These are phyloP conservation scores for Saturnispora sanitii DNA, from an alignment of 805 yeast species.

Conservation along the genomic window DNA sequence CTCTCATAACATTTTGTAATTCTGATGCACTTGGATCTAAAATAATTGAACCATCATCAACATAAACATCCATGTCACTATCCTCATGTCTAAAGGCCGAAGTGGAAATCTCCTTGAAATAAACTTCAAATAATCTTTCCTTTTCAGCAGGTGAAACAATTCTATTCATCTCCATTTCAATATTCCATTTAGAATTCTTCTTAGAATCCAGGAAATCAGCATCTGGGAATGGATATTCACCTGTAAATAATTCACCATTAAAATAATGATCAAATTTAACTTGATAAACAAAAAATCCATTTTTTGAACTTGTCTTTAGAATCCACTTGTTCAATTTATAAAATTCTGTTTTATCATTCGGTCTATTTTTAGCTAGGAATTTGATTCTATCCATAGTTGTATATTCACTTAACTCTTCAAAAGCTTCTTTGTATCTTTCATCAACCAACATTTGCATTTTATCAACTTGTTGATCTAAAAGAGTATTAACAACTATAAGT, in stretches of 20 bases:
- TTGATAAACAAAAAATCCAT: conserved; percentile 29
- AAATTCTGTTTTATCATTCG: conserved; percentile 13
- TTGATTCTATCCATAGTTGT: conserved; percentile 17
- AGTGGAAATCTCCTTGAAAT: conserved; percentile 11
- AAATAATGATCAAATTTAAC: conserved; percentile 29
- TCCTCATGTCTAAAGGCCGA: conserved; percentile 9
- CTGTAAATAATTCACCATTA: conserved; percentile 22
- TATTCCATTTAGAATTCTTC: conserved; percentile 19
- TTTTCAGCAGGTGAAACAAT: conserved; percentile 12
- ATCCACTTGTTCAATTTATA: conserved; percentile 14
- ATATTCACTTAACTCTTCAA: conserved; percentile 6
- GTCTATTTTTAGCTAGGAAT: conserved; percentile 13
- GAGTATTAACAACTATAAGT: conserved; percentile 11
- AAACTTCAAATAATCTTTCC: conserved; percentile 9
- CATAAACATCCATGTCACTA: conserved; percentile 9
- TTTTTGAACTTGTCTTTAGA: conserved; percentile 12
- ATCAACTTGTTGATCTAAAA: conserved; percentile 6
- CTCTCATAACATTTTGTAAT: conserved; percentile 23
- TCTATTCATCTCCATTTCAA: conserved; percentile 19
- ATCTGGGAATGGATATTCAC: conserved; percentile 24
- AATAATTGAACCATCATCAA: conserved; percentile 11
- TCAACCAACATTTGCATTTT: conserved; percentile 17
- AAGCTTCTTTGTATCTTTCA: conserved; percentile 11
- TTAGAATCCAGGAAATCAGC: conserved; percentile 17
- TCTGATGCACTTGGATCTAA: conserved; percentile 17